Base-by-base conservation (phyloP, 2,329 filamentous ascomycete genomes). In the Esteya vermicola region DNA sequence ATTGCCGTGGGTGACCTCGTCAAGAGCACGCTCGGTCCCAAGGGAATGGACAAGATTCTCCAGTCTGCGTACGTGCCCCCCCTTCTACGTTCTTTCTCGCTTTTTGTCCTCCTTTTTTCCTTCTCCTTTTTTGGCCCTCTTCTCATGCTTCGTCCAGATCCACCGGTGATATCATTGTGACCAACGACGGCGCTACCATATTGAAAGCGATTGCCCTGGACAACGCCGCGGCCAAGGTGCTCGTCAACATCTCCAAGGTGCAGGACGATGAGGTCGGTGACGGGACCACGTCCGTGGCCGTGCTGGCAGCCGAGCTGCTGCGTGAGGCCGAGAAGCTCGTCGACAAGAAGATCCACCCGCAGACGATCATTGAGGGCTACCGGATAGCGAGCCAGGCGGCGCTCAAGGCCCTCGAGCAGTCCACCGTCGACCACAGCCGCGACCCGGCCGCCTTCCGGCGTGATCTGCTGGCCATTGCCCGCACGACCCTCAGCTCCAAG, bases 321-420 rank as follows among this genome's bases (percentile, higher is more conserved):
- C 81, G 91, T 48, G 91, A 98, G 64, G 91, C 91, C 36, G 91
- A 98, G 68, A 89, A 93, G 67, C 75, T 98, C 37, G 85, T 98
- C 51, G 84, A 93, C 67, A 86, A 89, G 69, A 96, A 96, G 68
- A 95, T 98, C 53, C 91, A 98, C 62, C 91, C 91, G 38, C 91
- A 98, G 71, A 96, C 91, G 39, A 98, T 98, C 61, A 98, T 98
- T 56, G 91, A 98, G 57, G 91, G 91, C 39, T 98, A 93, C 72
- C 78, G 91, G 67, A 93, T 98, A 83, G 91, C 91, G 39, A 93
- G 85, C 60, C 72, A 76, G 39, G 89, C 91, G 39, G 88, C 91
- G 23, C 72, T 98, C 38, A 71, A 79, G 55, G 86, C 86, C 25
- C 69, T 98, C 33, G 83, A 86, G 57, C 79, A 81, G 53, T 78